These are phyloP conservation scores for Blastobotrys ciferrii DNA, from an alignment of 1,139 yeast species.

Conservation along the genomic window DNA sequence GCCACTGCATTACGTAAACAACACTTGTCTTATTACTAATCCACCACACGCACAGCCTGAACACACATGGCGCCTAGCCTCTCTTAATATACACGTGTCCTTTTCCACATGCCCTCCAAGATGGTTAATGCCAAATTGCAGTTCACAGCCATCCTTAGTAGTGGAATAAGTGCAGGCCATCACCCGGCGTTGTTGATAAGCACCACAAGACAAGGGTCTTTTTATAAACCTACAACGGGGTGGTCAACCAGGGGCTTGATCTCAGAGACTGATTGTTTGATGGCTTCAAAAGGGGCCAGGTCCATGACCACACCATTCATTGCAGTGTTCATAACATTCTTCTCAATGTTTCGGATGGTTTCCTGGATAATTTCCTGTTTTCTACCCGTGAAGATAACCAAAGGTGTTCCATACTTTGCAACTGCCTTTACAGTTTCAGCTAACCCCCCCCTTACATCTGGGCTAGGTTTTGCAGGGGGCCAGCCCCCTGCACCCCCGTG, in stretches of 20 bases:
- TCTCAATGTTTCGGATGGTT: constrained; percentile 12
- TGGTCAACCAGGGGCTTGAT: constrained; percentile 21
- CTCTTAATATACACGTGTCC: too few relatives aligned
- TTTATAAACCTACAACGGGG: too few relatives aligned
- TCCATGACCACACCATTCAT: background rate
- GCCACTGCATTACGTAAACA: too few relatives aligned
- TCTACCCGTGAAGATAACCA: constrained; percentile 36
- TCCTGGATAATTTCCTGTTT: constrained; percentile 29
- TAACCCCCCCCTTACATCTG: too few relatives aligned
- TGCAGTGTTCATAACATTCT: background rate
- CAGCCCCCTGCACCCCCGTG: too few relatives aligned
- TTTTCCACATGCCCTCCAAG: too few relatives aligned
- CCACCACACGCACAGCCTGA: too few relatives aligned
- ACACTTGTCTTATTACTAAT: too few relatives aligned
- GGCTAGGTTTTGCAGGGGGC: too few relatives aligned
- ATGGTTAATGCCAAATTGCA: constrained; percentile 78
- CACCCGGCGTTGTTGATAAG: constrained; percentile 81
- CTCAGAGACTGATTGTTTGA: background rate
- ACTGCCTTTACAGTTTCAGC: constrained; percentile 43
- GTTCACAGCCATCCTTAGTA: constrained; percentile 73
- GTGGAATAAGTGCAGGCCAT: constrained; percentile 69
- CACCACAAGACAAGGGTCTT: too few relatives aligned
- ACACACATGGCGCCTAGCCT: too few relatives aligned
- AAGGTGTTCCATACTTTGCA: constrained; percentile 44
- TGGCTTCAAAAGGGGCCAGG: background rate